Base-by-base conservation (phyloP, 2,329 filamentous ascomycete species). In the Nigrograna mackinnonii region DNA sequence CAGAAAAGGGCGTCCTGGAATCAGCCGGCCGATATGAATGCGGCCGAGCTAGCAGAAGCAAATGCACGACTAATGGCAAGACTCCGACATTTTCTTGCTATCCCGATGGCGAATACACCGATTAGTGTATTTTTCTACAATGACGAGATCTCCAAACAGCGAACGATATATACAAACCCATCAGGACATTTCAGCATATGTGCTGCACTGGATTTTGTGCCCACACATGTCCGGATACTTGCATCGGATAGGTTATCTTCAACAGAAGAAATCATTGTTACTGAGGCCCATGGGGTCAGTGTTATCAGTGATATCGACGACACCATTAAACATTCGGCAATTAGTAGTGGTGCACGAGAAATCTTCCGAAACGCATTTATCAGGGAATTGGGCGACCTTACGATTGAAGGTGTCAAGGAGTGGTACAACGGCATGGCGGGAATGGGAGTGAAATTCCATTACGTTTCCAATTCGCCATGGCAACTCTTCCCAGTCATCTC, bases 381-480 rank as follows among this genome's bases (percentile, higher is more conserved):
- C 39, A 85, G 91, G 7, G 90, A 96, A 33, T 75, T 97, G 1
- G 77, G 72, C 3, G 90, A 92, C 46, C 76, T 97, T 34, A 90
- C 84, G 0, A 84, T 99, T 17, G 86, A 91, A 13, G 94, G 94
- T 2, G 91, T 97, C 16, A 82, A 78, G 44, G 89, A 95, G 49
- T 97, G 94, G 92, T 99, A 97, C 63, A 83, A 77, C 24, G 77
- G 77, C 16, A 78, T 99, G 70, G 79, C 87, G 28, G 77, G 84
- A 16, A 83, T 92, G 72, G 91, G 91, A 14, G 92, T 97, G 18
- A 83, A 85, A 56, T 80, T 99, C 39, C 95, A 99, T 64, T 99
- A 99, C 67, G 95, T 96, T 52, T 99, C 94, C n/a, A 99, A 99
- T 69, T 95, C 92, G 37, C 94, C 94, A 1, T 99, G 95, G 95